A percentile compares a stretch with the other conserved stretches of the same genome.
These are phyloP conservation scores for Ascochyta pisi DNA, from an alignment of 2,329 filamentous ascomycete species.

Conservation along the genomic window DNA sequence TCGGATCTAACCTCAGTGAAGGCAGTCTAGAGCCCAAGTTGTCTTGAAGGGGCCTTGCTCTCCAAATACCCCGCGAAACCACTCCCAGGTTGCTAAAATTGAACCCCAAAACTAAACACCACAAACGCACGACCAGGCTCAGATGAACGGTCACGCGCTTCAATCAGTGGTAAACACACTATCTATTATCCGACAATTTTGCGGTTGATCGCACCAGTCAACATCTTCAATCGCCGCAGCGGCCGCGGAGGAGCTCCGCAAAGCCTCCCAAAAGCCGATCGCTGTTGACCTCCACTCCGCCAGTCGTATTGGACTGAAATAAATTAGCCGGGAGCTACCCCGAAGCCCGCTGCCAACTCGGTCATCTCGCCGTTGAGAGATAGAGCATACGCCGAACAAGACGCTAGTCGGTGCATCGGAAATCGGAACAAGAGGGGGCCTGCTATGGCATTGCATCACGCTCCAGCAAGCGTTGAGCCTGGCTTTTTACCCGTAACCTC, in stretches of 20 bases:
- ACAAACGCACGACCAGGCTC: neutral
- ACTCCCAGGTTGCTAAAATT: slow-evolving; percentile 7
- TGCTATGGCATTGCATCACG: slow-evolving; percentile 10
- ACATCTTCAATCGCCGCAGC: slow-evolving; percentile 13
- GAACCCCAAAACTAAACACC: neutral
- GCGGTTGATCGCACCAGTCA: neutral
- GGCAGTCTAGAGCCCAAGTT: neutral
- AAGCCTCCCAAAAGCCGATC: slow-evolving; percentile 11
- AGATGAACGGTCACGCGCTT: neutral
- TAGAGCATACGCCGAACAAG: slow-evolving; percentile 17
- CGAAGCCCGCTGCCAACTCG: slow-evolving; percentile 19
- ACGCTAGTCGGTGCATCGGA: slow-evolving; percentile 17
- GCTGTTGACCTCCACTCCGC: neutral
- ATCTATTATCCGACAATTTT: neutral
- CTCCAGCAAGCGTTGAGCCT: slow-evolving; percentile 54
- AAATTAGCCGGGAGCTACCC: slow-evolving; percentile 25
- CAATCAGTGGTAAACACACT: neutral
- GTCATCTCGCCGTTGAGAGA: slow-evolving; percentile 18
- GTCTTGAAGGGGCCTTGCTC: slow-evolving; percentile 4
- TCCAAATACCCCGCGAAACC: neutral
- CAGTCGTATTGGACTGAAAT: slow-evolving; percentile 5
- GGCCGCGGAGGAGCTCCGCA: slow-evolving; percentile 16
- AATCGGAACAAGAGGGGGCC: slow-evolving; percentile 16
- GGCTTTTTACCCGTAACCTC: slow-evolving; percentile 7
- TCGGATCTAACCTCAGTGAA: neutral